Percentiles rank a stretch among this genome's conserved stretches.
phyloP scores from a whole-genome alignment of 2,329 filamentous ascomycete species.

The Penicillium sp. region DNA sequence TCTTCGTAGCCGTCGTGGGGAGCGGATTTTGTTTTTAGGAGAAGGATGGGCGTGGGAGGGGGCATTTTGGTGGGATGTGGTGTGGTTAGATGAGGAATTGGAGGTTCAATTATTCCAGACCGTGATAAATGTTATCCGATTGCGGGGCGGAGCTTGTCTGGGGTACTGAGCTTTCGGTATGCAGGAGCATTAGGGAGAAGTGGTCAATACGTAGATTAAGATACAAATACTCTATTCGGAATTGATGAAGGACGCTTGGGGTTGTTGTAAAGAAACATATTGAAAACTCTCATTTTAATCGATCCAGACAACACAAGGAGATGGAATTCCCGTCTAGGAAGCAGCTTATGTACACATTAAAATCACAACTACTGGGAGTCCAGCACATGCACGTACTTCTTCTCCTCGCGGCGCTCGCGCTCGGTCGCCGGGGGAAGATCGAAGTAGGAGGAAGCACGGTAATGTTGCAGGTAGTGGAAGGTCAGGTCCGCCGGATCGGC shows the following conservation, averaged over 20 bases:
- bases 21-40: constrained; percentile 51
- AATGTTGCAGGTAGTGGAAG: constrained; percentile 93
- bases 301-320: constrained; percentile 33
- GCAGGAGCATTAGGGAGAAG: too few relatives aligned
- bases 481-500: constrained; percentile 83
- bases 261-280: not conserved
- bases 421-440: constrained; percentile 94
- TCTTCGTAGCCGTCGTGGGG: constrained; percentile 49
- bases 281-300: constrained; percentile 4
- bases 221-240: not conserved
- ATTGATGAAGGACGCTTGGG: not conserved
- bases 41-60: constrained; percentile 40
- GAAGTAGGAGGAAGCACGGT: constrained; percentile 84
- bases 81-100: not conserved
- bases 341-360: constrained; percentile 44
- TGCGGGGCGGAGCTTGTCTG: constrained; percentile 17
- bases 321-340: constrained; percentile 38
- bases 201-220: not conserved
- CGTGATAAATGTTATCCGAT: constrained; percentile 6
- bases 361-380: constrained; percentile 70
- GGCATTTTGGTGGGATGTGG: constrained; percentile 9
- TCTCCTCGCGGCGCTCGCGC: constrained; percentile 91
- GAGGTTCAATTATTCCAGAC: not conserved
- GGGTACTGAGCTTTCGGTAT: not conserved
- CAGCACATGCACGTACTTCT: constrained; percentile 93